These are phyloP conservation scores for Zymoseptoria ardabiliae DNA, from an alignment of 2,329 filamentous ascomycete genomes.

Conservation along the genomic window DNA sequence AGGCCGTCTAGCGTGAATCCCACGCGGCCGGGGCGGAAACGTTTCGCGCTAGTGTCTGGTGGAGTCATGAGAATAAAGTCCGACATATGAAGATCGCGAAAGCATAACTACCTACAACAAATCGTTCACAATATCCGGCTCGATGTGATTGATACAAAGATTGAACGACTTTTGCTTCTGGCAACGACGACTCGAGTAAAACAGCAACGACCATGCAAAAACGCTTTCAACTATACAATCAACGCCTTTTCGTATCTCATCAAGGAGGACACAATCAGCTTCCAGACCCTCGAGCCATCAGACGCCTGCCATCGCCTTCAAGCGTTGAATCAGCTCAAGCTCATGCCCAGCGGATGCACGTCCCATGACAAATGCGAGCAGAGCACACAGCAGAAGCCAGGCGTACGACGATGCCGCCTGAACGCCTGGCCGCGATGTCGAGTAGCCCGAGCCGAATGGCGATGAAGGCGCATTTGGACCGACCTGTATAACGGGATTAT, in stretches of 20 bases:
- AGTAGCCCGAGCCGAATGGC: slow-evolving; percentile 15
- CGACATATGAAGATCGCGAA: neutral
- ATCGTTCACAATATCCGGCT: no score
- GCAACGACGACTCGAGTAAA: neutral
- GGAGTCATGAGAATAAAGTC: neutral
- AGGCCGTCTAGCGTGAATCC: neutral
- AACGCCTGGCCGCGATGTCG: slow-evolving; percentile 10
- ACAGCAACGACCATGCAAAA: neutral
- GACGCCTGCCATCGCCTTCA: neutral
- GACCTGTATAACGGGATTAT: slow-evolving; percentile 1
- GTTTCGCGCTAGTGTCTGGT: neutral
- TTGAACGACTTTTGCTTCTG: neutral
- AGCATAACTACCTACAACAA: no score
- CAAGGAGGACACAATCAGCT: neutral
- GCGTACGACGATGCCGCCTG: slow-evolving; percentile 9
- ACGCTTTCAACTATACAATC: neutral
- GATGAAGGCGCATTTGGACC: slow-evolving; percentile 15
- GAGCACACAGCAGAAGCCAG: slow-evolving; percentile 4
- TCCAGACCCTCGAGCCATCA: neutral
- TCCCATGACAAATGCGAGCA: slow-evolving; percentile 12
- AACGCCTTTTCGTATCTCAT: neutral
- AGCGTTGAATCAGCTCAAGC: neutral
- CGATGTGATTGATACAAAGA: no score
- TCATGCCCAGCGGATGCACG: slow-evolving; percentile 8
- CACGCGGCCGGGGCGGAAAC: neutral